These are phyloP conservation scores for Xylaria sp. DNA, from an alignment of 2,329 filamentous ascomycete species.

Conservation along the genomic window DNA sequence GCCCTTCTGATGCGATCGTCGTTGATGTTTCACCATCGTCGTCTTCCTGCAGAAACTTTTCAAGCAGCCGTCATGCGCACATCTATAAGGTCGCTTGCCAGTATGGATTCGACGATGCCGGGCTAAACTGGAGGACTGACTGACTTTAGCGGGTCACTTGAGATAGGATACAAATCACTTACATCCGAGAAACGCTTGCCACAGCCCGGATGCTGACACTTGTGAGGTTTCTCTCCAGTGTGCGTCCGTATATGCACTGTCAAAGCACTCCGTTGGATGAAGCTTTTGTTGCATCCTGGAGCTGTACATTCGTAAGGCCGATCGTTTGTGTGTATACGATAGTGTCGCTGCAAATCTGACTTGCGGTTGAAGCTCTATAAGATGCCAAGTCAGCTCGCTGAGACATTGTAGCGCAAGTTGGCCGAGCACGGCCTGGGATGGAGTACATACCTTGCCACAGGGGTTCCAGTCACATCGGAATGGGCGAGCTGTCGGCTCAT, in stretches of 20 bases:
- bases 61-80: slow-evolving; percentile 68
- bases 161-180: slow-evolving; percentile 48
- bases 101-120: slow-evolving; percentile 74
- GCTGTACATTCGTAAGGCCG: slow-evolving; percentile 72
- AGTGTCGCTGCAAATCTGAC: slow-evolving; percentile 76
- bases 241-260: slow-evolving; percentile 78
- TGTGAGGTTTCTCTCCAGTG: slow-evolving; percentile 77
- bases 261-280: slow-evolving; percentile 76
- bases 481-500: slow-evolving; percentile 70
- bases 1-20: slow-evolving; percentile 69
- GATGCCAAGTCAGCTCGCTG: slow-evolving; percentile 27
- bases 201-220: slow-evolving; percentile 73
- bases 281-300: slow-evolving; percentile 73
- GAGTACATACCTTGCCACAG: slow-evolving; percentile 28
- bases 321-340: slow-evolving; percentile 78
- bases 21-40: slow-evolving; percentile 75
- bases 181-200: slow-evolving; percentile 78
- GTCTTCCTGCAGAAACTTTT: slow-evolving; percentile 80
- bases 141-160: slow-evolving; percentile 18
- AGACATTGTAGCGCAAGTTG: not conserved
- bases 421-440: not conserved
- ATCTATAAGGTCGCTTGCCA: slow-evolving; percentile 74
- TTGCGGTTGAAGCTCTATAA: slow-evolving; percentile 77
- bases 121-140: slow-evolving; percentile 71
- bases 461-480: slow-evolving; percentile 71